phyloP scores from a whole-genome alignment of 164 flowering plant species.

The Echeveria elegans region DNA sequence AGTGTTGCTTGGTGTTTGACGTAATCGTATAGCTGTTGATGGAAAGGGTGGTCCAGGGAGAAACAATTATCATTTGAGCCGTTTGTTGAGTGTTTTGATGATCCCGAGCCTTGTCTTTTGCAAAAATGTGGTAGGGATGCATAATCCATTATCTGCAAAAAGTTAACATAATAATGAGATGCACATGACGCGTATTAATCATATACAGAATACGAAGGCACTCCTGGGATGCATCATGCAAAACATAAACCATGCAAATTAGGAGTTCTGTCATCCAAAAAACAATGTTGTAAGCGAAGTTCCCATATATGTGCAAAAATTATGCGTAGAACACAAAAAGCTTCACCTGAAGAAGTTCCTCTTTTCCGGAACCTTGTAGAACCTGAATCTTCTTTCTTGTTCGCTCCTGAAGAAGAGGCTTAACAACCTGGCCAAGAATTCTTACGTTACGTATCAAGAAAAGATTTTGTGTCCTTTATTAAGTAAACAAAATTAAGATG shows the following conservation, averaged over 20 bases:
- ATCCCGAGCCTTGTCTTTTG: slow-evolving; percentile 55
- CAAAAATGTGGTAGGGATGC: slow-evolving; percentile 64
- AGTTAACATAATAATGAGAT: not conserved
- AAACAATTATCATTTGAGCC: slow-evolving; percentile 37
- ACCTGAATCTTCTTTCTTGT: slow-evolving; percentile 88
- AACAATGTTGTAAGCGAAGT: not conserved
- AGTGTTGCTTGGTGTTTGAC: slow-evolving; percentile 43
- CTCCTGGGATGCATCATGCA: not conserved
- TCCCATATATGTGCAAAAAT: not conserved
- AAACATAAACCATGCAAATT: not conserved
- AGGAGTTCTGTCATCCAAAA: not conserved
- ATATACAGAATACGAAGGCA: not conserved
- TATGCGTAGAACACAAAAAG: not conserved
- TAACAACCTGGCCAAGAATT: slow-evolving; percentile 56
- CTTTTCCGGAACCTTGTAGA: slow-evolving; percentile 72
- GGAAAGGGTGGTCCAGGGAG: slow-evolving; percentile 72
- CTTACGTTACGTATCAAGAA: not conserved
- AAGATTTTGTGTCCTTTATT: not conserved
- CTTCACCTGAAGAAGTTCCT: slow-evolving; percentile 68
- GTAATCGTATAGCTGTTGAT: slow-evolving; percentile 63
- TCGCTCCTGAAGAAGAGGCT: slow-evolving; percentile 93
- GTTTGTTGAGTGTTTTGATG: slow-evolving; percentile 28
- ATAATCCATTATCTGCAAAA: slow-evolving; percentile 55
- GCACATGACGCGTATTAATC: not conserved
- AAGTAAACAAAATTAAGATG: not conserved